Conservation (phyloP, 2,329 filamentous ascomycete species). For the Arthrobotrys conoides region DNA sequence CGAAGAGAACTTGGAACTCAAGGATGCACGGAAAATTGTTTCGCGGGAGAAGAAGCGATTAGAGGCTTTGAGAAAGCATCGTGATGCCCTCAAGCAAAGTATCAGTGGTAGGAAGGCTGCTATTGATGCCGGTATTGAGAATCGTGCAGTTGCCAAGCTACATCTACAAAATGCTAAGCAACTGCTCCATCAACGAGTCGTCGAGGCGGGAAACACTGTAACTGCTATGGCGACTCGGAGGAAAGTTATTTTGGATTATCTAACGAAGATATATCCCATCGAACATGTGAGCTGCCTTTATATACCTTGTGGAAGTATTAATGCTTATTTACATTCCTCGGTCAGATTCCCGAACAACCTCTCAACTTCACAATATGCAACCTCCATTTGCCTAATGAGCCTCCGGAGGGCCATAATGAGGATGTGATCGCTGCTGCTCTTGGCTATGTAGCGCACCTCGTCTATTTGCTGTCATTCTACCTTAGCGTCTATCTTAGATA, state of each 20-base stretch:
- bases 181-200: slow-evolving; percentile 73
- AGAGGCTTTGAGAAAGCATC: slow-evolving; percentile 74
- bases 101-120: slow-evolving; percentile 76
- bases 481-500: slow-evolving; percentile 85
- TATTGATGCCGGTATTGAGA: slow-evolving; percentile 75
- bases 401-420: slow-evolving; percentile 79
- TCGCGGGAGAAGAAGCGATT: slow-evolving; percentile 77
- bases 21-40: slow-evolving; percentile 71
- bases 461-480: slow-evolving; percentile 84
- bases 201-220: slow-evolving; percentile 72
- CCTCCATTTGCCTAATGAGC: slow-evolving; percentile 83
- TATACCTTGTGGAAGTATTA: not conserved
- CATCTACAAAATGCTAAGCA: slow-evolving; percentile 76
- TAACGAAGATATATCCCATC: slow-evolving; percentile 85
- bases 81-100: slow-evolving; percentile 78
- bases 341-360: slow-evolving; percentile 71
- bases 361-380: slow-evolving; percentile 87
- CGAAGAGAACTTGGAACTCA: slow-evolving; percentile 64
- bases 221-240: slow-evolving; percentile 86
- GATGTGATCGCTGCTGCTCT: slow-evolving; percentile 84
- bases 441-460: slow-evolving; percentile 82
- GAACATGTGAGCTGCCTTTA: slow-evolving; percentile 69
- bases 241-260: slow-evolving; percentile 86
- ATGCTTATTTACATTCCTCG: slow-evolving; percentile 4
- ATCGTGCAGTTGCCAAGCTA: slow-evolving; percentile 73